These are phyloP conservation scores for Lachancea sp. DNA, from an alignment of 805 yeast species.

Conservation along the genomic window DNA sequence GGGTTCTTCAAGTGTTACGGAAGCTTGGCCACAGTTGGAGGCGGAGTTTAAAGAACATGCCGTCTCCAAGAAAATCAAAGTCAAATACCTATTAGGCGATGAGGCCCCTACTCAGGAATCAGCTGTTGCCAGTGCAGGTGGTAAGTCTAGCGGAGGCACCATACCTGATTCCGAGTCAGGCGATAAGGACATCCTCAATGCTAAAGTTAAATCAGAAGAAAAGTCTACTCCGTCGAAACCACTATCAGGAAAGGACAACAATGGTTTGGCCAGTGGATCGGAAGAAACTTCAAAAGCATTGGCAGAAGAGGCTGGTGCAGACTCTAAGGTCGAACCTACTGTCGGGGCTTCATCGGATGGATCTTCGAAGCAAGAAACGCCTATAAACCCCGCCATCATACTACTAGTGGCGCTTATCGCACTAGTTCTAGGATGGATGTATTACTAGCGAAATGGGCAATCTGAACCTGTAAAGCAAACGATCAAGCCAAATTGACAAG, in stretches of 20 bases:
- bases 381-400: constrained; percentile 49
- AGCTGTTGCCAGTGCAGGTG: neutral
- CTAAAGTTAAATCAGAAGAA: constrained; percentile 1
- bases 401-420: constrained; percentile 49
- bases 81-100: constrained; percentile 41
- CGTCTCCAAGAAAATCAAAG: constrained; percentile 61
- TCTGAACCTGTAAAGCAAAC: neutral
- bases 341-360: constrained; percentile 26
- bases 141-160: neutral
- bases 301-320: neutral
- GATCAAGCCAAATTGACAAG: neutral
- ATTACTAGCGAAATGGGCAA: constrained; percentile 38
- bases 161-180: neutral
- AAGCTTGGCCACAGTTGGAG: constrained; percentile 72
- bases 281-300: neutral
- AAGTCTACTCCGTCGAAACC: constrained; percentile 3
- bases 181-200: neutral
- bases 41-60: constrained; percentile 47
- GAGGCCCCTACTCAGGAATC: constrained; percentile 3
- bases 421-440: constrained; percentile 62
- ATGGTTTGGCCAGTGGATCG: constrained; percentile 2
- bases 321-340: constrained; percentile 28
- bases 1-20: constrained; percentile 54
- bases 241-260: constrained; percentile 6
- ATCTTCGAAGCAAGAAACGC: constrained; percentile 36